Evolutionary conservation across 2,329 filamentous ascomycete species (phyloP).

Genomic region (Cadophora sp.): DNA sequence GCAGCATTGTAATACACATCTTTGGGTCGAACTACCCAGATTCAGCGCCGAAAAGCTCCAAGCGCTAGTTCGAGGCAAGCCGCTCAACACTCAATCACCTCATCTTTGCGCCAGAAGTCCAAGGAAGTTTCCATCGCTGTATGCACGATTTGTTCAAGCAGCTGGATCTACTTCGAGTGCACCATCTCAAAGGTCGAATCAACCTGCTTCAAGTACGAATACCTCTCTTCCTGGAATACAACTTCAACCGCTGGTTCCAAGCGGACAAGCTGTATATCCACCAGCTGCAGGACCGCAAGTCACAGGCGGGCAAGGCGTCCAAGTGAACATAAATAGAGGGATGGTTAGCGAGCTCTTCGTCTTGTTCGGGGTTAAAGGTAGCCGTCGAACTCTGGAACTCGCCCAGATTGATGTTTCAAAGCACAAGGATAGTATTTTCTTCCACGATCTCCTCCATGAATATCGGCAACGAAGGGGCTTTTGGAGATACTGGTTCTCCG

Average conservation of each 20-base stretch:
- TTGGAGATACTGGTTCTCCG: not conserved
- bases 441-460: not conserved
- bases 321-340: not conserved
- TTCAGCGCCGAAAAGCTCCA: not conserved
- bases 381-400: not conserved
- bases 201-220: not conserved
- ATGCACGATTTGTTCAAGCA: not conserved
- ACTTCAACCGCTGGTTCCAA: not conserved
- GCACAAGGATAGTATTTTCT: not conserved
- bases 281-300: not conserved
- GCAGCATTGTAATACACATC: not conserved
- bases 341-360: not conserved
- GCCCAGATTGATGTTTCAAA: not conserved
- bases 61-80: not conserved
- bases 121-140: not conserved
- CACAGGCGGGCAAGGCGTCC: not conserved
- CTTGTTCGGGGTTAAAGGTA: not conserved
- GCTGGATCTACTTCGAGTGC: not conserved
- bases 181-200: not conserved
- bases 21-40: not conserved
- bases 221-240: not conserved
- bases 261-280: not conserved
- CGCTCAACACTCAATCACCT: not conserved
- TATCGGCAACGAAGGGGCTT: not conserved
- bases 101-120: not conserved